Percentiles rank a stretch among this genome's conserved stretches.
Conservation (phyloP, 352 stramenopile species). For the Elongisporangium undulatum region DNA sequence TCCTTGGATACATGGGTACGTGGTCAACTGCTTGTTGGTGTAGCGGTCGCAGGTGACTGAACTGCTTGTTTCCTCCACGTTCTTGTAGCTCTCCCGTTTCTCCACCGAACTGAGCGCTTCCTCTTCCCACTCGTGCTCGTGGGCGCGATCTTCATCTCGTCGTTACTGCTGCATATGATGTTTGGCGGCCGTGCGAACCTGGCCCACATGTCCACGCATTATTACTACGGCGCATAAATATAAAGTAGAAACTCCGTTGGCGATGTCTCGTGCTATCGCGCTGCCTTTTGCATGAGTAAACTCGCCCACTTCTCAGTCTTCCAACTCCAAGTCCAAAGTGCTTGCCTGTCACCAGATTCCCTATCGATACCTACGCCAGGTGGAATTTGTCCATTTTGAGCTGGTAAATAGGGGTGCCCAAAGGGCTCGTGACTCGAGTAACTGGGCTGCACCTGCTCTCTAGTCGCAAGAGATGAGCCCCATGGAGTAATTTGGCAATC, state of each 20-base stretch:
- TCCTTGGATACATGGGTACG: constrained; percentile 94
- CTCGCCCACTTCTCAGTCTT: neutral
- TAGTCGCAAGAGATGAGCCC: neutral
- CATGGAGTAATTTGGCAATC: neutral
- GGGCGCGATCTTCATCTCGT: constrained; percentile 72
- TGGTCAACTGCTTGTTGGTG: neutral
- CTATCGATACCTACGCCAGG: neutral
- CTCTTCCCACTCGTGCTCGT: constrained; percentile 81
- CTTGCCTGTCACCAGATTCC: neutral
- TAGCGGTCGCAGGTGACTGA: constrained; percentile 1
- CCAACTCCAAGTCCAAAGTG: neutral
- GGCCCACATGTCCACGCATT: constrained; percentile 60
- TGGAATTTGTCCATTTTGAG: neutral
- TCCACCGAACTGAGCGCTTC: constrained; percentile 89
- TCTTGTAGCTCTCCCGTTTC: constrained; percentile 75
- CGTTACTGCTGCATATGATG: constrained; percentile 70
- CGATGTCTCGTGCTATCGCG: neutral
- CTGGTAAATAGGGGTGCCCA: neutral
- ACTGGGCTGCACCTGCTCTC: neutral
- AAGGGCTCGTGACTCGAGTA: neutral
- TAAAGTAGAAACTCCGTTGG: neutral
- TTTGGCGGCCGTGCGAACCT: constrained; percentile 71
- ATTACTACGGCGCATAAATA: constrained; percentile 56
- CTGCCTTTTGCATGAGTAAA: neutral
- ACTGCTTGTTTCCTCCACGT: neutral